A percentile compares a stretch with the other conserved stretches of the same genome.
phyloP scores from a whole-genome alignment of 2,329 filamentous ascomycete species.

The Parascedosporium putredinis region DNA sequence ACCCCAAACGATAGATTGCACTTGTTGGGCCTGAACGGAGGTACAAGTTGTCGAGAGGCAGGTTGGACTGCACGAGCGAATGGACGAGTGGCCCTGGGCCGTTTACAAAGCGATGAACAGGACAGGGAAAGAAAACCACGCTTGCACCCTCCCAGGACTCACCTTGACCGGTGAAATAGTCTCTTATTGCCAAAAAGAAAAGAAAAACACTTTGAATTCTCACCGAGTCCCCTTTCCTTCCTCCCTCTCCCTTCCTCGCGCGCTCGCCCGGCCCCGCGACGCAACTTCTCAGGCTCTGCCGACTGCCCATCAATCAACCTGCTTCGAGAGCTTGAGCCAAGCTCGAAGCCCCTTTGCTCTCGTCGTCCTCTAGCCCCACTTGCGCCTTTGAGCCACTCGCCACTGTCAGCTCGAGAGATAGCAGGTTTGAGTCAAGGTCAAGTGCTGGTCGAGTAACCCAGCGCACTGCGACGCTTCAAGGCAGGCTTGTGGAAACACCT shows the following conservation, averaged over 20 bases:
- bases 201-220: not conserved
- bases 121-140: not conserved
- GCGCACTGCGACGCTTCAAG: no score
- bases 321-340: slow-evolving; percentile 11
- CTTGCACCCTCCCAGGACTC: not conserved
- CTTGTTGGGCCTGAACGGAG: no score
- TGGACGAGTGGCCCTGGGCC: not conserved
- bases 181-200: not conserved
- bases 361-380: not conserved
- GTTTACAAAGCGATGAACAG: not conserved
- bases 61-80: no score
- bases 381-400: not conserved
- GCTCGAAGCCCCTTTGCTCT: slow-evolving; percentile 11
- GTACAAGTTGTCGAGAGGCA: no score
- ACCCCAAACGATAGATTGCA: no score
- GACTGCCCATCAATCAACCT: slow-evolving; percentile 8
- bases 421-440: no score
- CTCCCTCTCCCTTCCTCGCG: not conserved
- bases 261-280: not conserved
- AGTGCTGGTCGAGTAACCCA: no score
- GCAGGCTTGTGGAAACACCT: not conserved
- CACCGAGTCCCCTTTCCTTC: not conserved
- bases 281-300: not conserved
- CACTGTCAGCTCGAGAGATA: no score
- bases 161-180: slow-evolving; percentile 3